These are phyloP conservation scores for Chlorella ohadii DNA, from an alignment of 139 green algal species.

Conservation along the genomic window DNA sequence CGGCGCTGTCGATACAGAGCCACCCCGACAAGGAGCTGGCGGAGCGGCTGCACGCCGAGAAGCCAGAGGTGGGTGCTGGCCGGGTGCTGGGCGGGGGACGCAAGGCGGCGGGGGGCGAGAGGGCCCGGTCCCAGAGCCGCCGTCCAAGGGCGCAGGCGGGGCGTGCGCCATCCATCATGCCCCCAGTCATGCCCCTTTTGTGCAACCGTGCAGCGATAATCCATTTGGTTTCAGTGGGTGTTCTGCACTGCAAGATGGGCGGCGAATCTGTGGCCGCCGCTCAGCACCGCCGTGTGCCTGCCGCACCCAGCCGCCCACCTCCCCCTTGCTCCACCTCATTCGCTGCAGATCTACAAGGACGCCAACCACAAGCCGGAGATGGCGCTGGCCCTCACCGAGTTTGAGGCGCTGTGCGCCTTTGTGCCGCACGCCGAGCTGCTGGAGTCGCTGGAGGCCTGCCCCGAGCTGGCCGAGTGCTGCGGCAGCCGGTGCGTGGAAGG, in stretches of 20 bases:
- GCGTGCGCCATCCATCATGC: too few species aligned
- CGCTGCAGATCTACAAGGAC: slow-evolving; percentile 91
- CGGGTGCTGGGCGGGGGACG: background rate
- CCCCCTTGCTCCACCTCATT: too few species aligned
- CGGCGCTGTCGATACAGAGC: slow-evolving; percentile 97
- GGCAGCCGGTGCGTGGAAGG: slow-evolving; percentile 16
- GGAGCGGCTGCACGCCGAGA: slow-evolving; percentile 81
- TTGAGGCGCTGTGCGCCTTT: slow-evolving; percentile 96
- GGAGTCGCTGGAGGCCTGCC: slow-evolving; percentile 49
- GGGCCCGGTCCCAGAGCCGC: background rate
- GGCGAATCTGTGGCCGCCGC: too few species aligned
- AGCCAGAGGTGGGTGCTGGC: slow-evolving; percentile 70
- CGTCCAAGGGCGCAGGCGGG: background rate
- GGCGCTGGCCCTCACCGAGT: slow-evolving; percentile 90
- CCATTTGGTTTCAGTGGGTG: too few species aligned
- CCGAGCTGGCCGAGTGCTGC: slow-evolving; percentile 63
- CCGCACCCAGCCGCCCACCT: background rate
- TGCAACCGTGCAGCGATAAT: too few species aligned
- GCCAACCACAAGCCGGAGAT: slow-evolving; percentile 99
- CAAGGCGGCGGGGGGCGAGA: background rate
- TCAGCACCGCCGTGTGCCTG: too few species aligned
- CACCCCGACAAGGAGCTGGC: slow-evolving; percentile 97
- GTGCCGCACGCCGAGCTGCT: slow-evolving; percentile 63
- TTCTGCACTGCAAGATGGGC: background rate
- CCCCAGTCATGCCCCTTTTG: too few species aligned